Conservation (phyloP, 495 filamentous ascomycete species). For the Penicillium diatomitis region DNA sequence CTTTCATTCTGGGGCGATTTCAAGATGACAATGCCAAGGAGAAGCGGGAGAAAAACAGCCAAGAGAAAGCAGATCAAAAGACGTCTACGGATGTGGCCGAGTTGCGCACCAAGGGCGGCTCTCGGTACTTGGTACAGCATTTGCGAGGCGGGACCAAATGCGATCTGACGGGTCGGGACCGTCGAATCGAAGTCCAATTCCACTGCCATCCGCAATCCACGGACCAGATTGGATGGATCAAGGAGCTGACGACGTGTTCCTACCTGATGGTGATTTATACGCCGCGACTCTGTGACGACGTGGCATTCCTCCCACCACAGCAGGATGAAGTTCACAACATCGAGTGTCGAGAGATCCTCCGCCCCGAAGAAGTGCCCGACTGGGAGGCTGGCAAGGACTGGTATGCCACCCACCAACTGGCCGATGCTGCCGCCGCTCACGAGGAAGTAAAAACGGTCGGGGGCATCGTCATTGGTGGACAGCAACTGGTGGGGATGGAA, state of each 20-base stretch:
- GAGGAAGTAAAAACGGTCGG: conserved; percentile 42
- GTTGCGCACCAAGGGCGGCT: conserved; percentile 72
- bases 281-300: conserved; percentile 82
- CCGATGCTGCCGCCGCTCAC: conserved; percentile 18
- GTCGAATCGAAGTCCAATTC: conserved; percentile 84
- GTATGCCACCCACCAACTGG: conserved; percentile 27
- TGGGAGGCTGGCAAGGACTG: conserved; percentile 48
- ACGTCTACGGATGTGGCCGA: conserved; percentile 39
- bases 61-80: conserved; percentile 12
- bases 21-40: conserved; percentile 13
- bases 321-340: conserved; percentile 70
- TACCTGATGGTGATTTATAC: conserved; percentile 96
- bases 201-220: conserved; percentile 78
- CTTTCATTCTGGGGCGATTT: conserved; percentile 70
- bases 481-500: conserved; percentile 45
- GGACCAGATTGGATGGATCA: conserved; percentile 90
- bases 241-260: conserved; percentile 86
- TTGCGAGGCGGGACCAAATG: conserved; percentile 80
- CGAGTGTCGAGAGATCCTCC: conserved; percentile 63
- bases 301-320: conserved; percentile 82
- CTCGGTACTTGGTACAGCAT: conserved; percentile 83
- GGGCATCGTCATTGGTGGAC: conserved; percentile 51
- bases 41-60: conserved; percentile 23
- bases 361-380: conserved; percentile 43
- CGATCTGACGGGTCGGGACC: conserved; percentile 77